phyloP scores from a whole-genome alignment of 139 green algal genomes.

The Chlamydomonas eustigma region DNA sequence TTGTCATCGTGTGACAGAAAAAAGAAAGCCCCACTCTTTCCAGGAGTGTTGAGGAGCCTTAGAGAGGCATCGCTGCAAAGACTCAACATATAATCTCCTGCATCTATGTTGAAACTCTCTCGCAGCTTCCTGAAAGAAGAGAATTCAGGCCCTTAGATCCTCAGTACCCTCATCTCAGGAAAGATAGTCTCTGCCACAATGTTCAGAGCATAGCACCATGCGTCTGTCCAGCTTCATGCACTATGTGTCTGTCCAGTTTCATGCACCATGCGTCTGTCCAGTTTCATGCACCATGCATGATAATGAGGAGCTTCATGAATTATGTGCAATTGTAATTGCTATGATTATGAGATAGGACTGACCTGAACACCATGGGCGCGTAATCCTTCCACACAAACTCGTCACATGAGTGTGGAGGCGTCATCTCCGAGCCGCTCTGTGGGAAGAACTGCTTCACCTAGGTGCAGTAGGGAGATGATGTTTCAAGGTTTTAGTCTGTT shows the following conservation, averaged over 20 bases:
- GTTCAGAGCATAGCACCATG: too few relatives aligned
- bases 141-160: too few relatives aligned
- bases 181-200: too few relatives aligned
- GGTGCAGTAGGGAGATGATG: background rate
- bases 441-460: conserved; percentile 74
- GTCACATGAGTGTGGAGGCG: conserved; percentile 56
- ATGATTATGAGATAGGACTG: too few relatives aligned
- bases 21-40: conserved; percentile 66
- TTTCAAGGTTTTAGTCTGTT: background rate
- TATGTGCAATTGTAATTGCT: too few relatives aligned
- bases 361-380: conserved; percentile 71
- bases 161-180: too few relatives aligned
- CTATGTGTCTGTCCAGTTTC: too few relatives aligned
- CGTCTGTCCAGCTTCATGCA: too few relatives aligned
- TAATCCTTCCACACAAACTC: conserved; percentile 97
- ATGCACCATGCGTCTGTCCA: too few relatives aligned
- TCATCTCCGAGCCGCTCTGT: conserved; percentile 46
- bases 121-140: conserved; percentile 67
- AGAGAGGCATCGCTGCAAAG: conserved; percentile 78
- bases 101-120: conserved; percentile 66
- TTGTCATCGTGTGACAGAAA: conserved; percentile 33
- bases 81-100: conserved; percentile 71
- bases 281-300: too few relatives aligned
- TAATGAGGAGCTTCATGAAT: too few relatives aligned
- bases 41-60: conserved; percentile 70